These are phyloP conservation scores for Chaetoceros muelleri DNA, from an alignment of 108 stramenopile species.

Conservation along the genomic window DNA sequence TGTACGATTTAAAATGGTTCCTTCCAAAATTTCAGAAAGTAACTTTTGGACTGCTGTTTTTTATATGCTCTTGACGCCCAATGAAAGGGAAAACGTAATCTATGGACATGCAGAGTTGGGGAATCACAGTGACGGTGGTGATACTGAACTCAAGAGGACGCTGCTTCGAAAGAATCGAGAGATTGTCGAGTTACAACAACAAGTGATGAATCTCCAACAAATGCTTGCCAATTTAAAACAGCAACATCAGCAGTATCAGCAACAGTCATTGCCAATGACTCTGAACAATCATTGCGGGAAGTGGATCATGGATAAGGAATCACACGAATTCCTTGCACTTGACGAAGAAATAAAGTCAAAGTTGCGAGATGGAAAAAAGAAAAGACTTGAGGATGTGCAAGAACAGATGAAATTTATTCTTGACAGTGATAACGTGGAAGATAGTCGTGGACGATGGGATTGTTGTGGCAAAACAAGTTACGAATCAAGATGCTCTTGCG, in stretches of 20 bases:
- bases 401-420: slow-evolving; percentile 67
- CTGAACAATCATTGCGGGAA: slow-evolving; percentile 25
- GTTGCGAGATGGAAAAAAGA: slow-evolving; percentile 52
- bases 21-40: slow-evolving; percentile 20
- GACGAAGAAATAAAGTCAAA: slow-evolving; percentile 58
- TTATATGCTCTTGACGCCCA: slow-evolving; percentile 1
- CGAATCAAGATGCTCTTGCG: no score
- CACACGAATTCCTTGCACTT: slow-evolving; percentile 44
- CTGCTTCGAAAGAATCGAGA: slow-evolving; percentile 1
- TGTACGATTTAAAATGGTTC: slow-evolving; percentile 24
- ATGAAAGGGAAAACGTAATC: no score
- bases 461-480: slow-evolving; percentile 45
- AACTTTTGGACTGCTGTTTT: slow-evolving; percentile 28
- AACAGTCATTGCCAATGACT: neutral
- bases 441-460: slow-evolving; percentile 43
- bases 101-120: neutral
- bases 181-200: slow-evolving; percentile 6
- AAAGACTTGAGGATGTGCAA: slow-evolving; percentile 38
- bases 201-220: slow-evolving; percentile 5
- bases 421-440: slow-evolving; percentile 44
- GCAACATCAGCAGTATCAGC: neutral
- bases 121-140: slow-evolving; percentile 3
- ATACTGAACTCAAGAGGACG: neutral
- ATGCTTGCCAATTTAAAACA: neutral
- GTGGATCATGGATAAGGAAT: slow-evolving; percentile 50